Evolutionary conservation across 2,329 filamentous ascomycete species (phyloP).

Genomic region (Didymella lethalis): DNA sequence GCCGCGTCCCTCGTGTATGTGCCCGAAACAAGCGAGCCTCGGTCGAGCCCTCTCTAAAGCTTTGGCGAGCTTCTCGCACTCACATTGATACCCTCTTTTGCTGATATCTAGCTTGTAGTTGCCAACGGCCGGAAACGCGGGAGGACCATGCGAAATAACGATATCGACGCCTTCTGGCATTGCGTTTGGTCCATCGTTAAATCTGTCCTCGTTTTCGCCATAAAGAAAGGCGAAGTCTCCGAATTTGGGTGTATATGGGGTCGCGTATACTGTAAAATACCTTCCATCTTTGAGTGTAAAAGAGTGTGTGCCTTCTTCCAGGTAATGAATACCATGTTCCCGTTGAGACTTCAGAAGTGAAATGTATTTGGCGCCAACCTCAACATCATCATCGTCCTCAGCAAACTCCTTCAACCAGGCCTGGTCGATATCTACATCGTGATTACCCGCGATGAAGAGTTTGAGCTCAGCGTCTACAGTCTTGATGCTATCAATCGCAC

Average conservation of each 20-base stretch:
- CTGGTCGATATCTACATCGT: conserved; percentile 64
- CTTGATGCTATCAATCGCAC: conserved; percentile 56
- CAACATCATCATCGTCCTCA: conserved; percentile 36
- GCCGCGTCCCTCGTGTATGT: conserved; percentile 62
- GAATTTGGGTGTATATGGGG: conserved; percentile 55
- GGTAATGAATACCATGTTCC: conserved; percentile 55
- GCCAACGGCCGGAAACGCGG: conserved; percentile 29
- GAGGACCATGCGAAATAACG: conserved; percentile 68
- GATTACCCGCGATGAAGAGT: conserved; percentile 67
- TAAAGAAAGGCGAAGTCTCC: conserved; percentile 25
- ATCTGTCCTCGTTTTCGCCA: conserved; percentile 17
- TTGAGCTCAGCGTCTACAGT: conserved; percentile 62
- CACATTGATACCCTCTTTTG: conserved; percentile 50
- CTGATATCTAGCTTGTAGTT: conserved; percentile 58
- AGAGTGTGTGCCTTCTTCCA: conserved; percentile 60
- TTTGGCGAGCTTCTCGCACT: conserved; percentile 62
- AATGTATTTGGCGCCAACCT: conserved; percentile 20
- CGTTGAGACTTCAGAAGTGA: conserved; percentile 18
- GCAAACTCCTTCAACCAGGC: conserved; percentile 17
- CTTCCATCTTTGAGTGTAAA: conserved; percentile 58
- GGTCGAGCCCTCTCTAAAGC: conserved; percentile 59
- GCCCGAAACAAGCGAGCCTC: conserved; percentile 65
- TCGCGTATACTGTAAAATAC: conserved; percentile 59
- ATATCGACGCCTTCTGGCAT: conserved; percentile 58
- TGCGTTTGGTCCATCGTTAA: conserved; percentile 7